Base-by-base conservation (phyloP, 768 basidiomycete genomes). In the Tulasnella sp. region DNA sequence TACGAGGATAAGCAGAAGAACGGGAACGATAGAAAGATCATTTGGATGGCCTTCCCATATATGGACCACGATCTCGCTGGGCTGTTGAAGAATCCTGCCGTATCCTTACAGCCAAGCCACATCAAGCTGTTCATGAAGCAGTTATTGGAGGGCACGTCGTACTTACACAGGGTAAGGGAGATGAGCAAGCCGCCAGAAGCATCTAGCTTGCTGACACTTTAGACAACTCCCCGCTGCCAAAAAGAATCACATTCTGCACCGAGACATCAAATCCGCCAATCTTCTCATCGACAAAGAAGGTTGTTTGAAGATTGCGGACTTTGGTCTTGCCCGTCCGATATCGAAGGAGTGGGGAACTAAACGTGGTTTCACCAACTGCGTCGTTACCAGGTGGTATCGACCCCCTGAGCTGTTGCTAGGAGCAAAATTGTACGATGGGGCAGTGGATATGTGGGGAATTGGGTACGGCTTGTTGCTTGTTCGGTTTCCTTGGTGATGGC, bases 1-100 rank as follows among this genome's bases (percentile, higher is more conserved):
- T 2, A n/a, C n/a, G n/a, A n/a, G n/a, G n/a, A n/a, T n/a, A 75
- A 34, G 11, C 48, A 42, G 50, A 78, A 78, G 42, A 60, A 78
- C 77, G 77, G 60, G 8, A 78, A 78, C 28, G 79, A 64, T 34
- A 81, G 80, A 81, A 54, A 54, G 31, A 81, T 44, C 24, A 82
- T 98, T 20, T 98, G 95, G 86, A 98, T 99, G 96, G 97, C 98
- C 60, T 99, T 99, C 84, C 98, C 98, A 0, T 99, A 98, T 87
- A 99, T 99, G 98, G 98, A 99, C 84, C 97, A 99, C 84, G 98
- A 99, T 86, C 91, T 99, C 16, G 96, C 97, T 2, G 98, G 98
- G 3, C 86, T 99, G 54, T 87, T 99, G 81, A 95, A 97, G 86
- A 98, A 99, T 84, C 93, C 94, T 81, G 90, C 93, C 40, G 96